phyloP scores from a whole-genome alignment of 2,329 filamentous ascomycete species.

The Arachnopeziza araneosa region DNA sequence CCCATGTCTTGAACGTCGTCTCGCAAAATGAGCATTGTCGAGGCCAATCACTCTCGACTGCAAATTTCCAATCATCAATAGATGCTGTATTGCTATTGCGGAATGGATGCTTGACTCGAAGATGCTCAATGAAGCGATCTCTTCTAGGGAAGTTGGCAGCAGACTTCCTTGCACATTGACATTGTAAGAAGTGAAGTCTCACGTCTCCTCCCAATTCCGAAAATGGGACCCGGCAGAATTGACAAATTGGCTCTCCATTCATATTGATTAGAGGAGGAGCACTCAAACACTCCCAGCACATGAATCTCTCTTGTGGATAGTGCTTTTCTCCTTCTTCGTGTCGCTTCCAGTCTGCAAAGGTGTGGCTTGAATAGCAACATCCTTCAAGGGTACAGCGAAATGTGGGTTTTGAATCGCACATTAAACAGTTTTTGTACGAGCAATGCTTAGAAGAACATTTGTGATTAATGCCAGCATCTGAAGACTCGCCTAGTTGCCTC shows the following conservation, averaged over 20 bases:
- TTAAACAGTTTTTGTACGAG: not conserved
- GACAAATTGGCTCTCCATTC: conserved; percentile 4
- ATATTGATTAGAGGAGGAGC: not conserved
- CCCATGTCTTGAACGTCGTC: conserved; percentile 7
- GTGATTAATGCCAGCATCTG: not conserved
- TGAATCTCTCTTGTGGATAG: conserved; percentile 13
- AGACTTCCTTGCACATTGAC: conserved; percentile 5
- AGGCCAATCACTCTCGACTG: conserved; percentile 12
- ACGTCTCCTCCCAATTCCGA: not conserved
- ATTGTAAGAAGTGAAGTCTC: conserved; percentile 9
- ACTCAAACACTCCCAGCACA: conserved; percentile 13
- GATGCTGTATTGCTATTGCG: conserved; percentile 3
- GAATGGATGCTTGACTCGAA: conserved; percentile 9
- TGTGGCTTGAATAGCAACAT: conserved; percentile 5
- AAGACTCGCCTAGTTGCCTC: not conserved
- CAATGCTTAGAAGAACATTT: not conserved
- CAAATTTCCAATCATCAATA: conserved; percentile 10
- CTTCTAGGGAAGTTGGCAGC: conserved; percentile 10
- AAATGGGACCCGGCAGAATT: conserved; percentile 7
- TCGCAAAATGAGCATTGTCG: conserved; percentile 12
- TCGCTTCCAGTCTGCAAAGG: conserved; percentile 12
- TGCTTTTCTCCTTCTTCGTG: conserved; percentile 15
- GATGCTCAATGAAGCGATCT: conserved; percentile 15
- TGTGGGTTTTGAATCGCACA: conserved; percentile 2
- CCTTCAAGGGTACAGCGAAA: conserved; percentile 5